Evolutionary conservation across 1,139 yeast genomes (phyloP).

Genomic region (Martiniozyma asiatica): DNA sequence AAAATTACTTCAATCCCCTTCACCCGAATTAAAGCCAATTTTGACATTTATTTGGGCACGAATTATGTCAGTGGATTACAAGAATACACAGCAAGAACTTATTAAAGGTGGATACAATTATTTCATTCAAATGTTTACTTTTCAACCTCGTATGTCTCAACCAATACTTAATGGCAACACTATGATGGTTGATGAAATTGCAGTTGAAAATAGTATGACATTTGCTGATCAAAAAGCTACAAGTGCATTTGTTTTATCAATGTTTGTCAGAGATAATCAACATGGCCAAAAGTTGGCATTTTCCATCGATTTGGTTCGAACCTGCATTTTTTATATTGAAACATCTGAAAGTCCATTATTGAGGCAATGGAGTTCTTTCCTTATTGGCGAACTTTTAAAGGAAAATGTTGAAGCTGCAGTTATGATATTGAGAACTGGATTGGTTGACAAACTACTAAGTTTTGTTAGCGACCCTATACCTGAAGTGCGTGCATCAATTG

Average conservation of each 20-base stretch:
- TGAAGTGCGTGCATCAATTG: slow-evolving; percentile 81
- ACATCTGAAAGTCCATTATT: slow-evolving; percentile 73
- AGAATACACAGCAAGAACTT: slow-evolving; percentile 82
- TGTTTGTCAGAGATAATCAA: slow-evolving; percentile 70
- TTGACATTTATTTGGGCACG: slow-evolving; percentile 95
- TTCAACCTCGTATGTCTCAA: slow-evolving; percentile 19
- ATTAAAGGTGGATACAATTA: slow-evolving; percentile 88
- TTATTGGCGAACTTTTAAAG: slow-evolving; percentile 69
- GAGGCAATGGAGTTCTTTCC: slow-evolving; percentile 83
- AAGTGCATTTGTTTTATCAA: slow-evolving; percentile 82
- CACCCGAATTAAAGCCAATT: slow-evolving; percentile 90
- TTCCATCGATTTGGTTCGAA: slow-evolving; percentile 58
- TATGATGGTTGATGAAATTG: slow-evolving; percentile 22
- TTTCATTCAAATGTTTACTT: slow-evolving; percentile 61
- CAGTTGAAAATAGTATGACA: slow-evolving; percentile 15
- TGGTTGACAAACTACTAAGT: slow-evolving; percentile 41
- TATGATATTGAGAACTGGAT: slow-evolving; percentile 57
- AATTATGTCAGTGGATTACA: slow-evolving; percentile 89
- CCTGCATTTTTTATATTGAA: slow-evolving; percentile 55
- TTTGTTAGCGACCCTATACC: slow-evolving; percentile 83
- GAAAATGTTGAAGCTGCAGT: slow-evolving; percentile 67
- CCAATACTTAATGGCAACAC: slow-evolving; percentile 8
- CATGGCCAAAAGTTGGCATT: slow-evolving; percentile 75
- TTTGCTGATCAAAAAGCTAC: slow-evolving; percentile 82
- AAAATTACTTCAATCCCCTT: slow-evolving; percentile 84